Conservation (phyloP, 2,329 filamentous ascomycete genomes). For the Fusarium sp. region DNA sequence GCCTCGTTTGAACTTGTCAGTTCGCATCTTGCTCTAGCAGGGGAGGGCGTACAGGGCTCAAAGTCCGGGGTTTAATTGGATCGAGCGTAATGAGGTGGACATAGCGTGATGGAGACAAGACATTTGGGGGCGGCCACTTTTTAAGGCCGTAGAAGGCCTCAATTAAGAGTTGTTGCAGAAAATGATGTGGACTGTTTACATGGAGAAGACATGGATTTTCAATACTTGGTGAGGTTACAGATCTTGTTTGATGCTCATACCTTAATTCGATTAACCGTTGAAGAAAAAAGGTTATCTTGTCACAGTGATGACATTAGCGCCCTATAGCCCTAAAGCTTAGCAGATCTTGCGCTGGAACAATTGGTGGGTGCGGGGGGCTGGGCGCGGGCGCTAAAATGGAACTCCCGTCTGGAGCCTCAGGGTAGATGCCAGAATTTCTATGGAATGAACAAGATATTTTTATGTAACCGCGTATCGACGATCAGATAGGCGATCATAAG, state of each 20-base stretch:
- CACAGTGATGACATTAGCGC: conserved; percentile 6
- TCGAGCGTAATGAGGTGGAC: conserved; percentile 23
- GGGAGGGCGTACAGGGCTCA: conserved; percentile 27
- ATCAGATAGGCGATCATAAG: neutral
- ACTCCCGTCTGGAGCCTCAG: neutral
- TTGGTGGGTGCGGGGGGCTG: conserved; percentile 14
- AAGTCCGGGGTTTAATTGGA: conserved; percentile 34
- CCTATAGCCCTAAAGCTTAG: conserved; percentile 20
- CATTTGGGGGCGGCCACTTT: conserved; percentile 19
- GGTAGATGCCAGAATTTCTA: neutral
- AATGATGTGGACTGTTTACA: too few species aligned
- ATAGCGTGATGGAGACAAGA: neutral
- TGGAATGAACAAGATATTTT: neutral
- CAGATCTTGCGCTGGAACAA: conserved; percentile 7
- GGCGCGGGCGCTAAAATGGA: conserved; percentile 27
- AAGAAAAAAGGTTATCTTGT: neutral
- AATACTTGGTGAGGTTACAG: neutral
- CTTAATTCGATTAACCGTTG: neutral
- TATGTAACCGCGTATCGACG: neutral
- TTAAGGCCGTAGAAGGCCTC: conserved; percentile 19
- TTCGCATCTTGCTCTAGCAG: conserved; percentile 21
- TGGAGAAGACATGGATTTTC: neutral
- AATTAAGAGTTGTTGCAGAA: neutral
- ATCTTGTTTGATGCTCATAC: neutral
- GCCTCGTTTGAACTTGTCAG: conserved; percentile 31